Evolutionary conservation across 2,329 filamentous ascomycete species (phyloP), one percentile per base, ranked within the genome.

Genomic region (Cladosporium sp.): DNA sequence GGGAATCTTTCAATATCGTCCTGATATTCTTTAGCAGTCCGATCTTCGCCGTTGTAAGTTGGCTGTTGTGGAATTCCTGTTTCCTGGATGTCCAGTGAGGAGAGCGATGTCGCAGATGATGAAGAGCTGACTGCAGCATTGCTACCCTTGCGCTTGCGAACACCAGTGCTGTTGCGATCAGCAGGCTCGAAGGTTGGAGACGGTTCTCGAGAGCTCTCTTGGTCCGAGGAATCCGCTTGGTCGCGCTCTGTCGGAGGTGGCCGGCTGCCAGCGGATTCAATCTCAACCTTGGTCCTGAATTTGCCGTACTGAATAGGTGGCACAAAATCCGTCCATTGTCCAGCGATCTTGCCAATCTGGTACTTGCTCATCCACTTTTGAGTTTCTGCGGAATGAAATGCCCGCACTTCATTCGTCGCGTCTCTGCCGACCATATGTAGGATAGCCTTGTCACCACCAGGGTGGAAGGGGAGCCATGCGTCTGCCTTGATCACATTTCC

Each of bases 321-420:
- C 6, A 89, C 68, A 70, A 97, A 96, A 73, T 97, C 97, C 61
- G 78, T 77, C 94, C 94, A 99, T 60, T 77, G 78, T 28, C 90
- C 90, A 68, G 94, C 83, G 58, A 96, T 84, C 62, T 81, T 83
- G 44, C 94, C 94, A 67, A 97, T 91, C 62, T 90, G 85, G 71
- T 92, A 97, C 62, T 83, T 83, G 59, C 83, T 75, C 90, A 97
- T 97, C 65, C 84, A 83, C 58, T 84, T 73, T 65, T 84, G 84
- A 15, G 94, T 87, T 68, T 92, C 88, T 40, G 77, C 65, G 1
- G 93, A 97, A 73, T 99, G 94, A 32, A 97, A 97, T 90, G 87
- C 90, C 72, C 88, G 90, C 61, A 97, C 87, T 75, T 97, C 94
- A 73, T 97, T 92, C 10, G 93, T 97, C 51, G 91, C 93, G 61